Percentiles rank a stretch among this genome's conserved stretches.
Conservation (phyloP, 331 rosid species). For the Quercus lobata region DNA sequence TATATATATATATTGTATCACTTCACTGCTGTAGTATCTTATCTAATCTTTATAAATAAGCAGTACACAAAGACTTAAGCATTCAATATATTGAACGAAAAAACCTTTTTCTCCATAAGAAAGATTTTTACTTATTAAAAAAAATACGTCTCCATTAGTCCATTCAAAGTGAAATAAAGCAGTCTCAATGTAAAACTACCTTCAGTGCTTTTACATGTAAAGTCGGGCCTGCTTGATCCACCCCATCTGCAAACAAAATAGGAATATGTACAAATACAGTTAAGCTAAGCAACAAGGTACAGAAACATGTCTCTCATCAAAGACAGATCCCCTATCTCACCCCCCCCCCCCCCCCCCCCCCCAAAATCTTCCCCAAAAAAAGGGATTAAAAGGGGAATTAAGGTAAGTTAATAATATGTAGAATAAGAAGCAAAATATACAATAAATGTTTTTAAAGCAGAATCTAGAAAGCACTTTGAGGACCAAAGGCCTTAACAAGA, state of each 20-base stretch:
- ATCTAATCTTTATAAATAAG: background rate
- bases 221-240: slow-evolving; percentile 99
- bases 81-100: background rate
- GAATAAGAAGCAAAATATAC: background rate
- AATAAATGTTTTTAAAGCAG: background rate
- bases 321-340: background rate
- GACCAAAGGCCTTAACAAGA: background rate
- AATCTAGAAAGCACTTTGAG: background rate
- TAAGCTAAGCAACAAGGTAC: slow-evolving; percentile 1
- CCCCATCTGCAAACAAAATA: slow-evolving; percentile 75
- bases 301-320: background rate
- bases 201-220: slow-evolving; percentile 92
- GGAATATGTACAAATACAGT: background rate
- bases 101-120: too few relatives aligned
- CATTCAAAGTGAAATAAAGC: too few relatives aligned
- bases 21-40: background rate
- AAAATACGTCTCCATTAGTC: too few relatives aligned
- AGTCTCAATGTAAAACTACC: slow-evolving; percentile 36
- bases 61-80: slow-evolving; percentile 5
- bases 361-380: too few relatives aligned
- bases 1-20: background rate
- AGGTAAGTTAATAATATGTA: background rate
- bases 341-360: background rate
- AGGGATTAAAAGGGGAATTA: background rate
- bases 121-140: too few relatives aligned